Conservation (phyloP, 306 rosid genomes). For the Cicer yamashitae region DNA sequence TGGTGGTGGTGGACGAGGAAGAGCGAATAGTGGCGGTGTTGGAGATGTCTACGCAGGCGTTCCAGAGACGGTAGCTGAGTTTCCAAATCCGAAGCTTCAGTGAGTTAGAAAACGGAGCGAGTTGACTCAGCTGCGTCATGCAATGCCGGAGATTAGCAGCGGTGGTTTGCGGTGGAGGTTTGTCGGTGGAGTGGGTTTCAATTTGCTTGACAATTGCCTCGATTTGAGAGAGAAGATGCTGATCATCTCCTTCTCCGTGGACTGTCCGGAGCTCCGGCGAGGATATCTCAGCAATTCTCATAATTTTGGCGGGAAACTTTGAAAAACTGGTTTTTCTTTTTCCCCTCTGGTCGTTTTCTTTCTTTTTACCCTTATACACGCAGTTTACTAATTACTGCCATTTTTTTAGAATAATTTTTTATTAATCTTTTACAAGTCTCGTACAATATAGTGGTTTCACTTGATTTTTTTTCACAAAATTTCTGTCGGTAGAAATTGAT, state of each 20-base stretch:
- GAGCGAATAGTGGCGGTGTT: slow-evolving; percentile 67
- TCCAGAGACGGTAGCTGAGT: slow-evolving; percentile 95
- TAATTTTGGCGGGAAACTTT: slow-evolving; percentile 72
- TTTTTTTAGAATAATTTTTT: no score
- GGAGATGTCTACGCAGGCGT: slow-evolving; percentile 87
- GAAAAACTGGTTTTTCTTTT: neutral
- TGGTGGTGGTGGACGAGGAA: slow-evolving; percentile 42
- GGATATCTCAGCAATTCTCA: slow-evolving; percentile 83
- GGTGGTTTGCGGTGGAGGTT: slow-evolving; percentile 46
- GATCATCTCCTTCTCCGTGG: slow-evolving; percentile 48
- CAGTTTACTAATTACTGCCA: no score
- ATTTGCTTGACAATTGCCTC: slow-evolving; percentile 65
- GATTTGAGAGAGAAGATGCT: slow-evolving; percentile 58
- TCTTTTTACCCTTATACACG: neutral
- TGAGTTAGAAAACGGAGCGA: slow-evolving; percentile 64
- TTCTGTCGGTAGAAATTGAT: no score
- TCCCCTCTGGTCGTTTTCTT: neutral
- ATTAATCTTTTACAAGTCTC: no score
- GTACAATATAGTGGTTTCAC: no score
- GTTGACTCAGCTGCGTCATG: slow-evolving; percentile 59
- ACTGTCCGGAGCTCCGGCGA: slow-evolving; percentile 54
- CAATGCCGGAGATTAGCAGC: slow-evolving; percentile 58
- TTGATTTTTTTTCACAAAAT: no score
- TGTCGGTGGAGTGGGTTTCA: slow-evolving; percentile 54
- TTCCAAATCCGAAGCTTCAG: slow-evolving; percentile 79